phyloP scores from a whole-genome alignment of 371 early-diverging fungal genomes.

The Rhizopus microsporus region DNA sequence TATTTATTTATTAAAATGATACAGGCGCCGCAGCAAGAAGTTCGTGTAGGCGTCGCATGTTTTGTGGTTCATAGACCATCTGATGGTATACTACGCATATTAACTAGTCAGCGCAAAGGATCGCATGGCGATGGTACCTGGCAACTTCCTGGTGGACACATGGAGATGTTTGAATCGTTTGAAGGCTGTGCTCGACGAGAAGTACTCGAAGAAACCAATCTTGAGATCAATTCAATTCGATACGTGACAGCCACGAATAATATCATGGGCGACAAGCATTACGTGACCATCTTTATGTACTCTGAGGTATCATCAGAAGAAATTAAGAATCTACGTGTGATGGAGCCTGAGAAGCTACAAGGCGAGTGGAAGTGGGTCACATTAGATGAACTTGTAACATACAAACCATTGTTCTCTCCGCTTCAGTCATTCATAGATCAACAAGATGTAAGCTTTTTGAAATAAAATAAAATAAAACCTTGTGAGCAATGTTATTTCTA shows the following conservation, averaged over 20 bases:
- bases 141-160: conserved; percentile 68
- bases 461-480: not conserved
- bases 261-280: conserved; percentile 58
- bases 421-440: conserved; percentile 24
- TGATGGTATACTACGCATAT: conserved; percentile 31
- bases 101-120: conserved; percentile 61
- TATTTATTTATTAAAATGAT: conserved; percentile 1
- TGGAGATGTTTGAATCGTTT: conserved; percentile 63
- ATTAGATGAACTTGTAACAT: conserved; percentile 37
- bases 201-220: conserved; percentile 60
- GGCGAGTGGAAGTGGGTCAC: conserved; percentile 60
- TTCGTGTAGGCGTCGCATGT: conserved; percentile 56
- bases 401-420: conserved; percentile 49
- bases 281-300: conserved; percentile 67
- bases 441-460: conserved; percentile 17
- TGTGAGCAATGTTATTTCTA: no score
- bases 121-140: conserved; percentile 67
- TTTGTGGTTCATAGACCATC: conserved; percentile 34
- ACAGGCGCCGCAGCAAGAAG: conserved; percentile 15
- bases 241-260: conserved; percentile 61
- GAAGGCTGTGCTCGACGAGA: conserved; percentile 65
- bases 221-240: conserved; percentile 32
- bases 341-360: conserved; percentile 65
- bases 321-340: conserved; percentile 27
- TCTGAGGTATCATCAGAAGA: conserved; percentile 24